Percentiles rank a stretch among this genome's conserved stretches.
Conservation (phyloP, 768 basidiomycete species). For the Suillus subaureus region DNA sequence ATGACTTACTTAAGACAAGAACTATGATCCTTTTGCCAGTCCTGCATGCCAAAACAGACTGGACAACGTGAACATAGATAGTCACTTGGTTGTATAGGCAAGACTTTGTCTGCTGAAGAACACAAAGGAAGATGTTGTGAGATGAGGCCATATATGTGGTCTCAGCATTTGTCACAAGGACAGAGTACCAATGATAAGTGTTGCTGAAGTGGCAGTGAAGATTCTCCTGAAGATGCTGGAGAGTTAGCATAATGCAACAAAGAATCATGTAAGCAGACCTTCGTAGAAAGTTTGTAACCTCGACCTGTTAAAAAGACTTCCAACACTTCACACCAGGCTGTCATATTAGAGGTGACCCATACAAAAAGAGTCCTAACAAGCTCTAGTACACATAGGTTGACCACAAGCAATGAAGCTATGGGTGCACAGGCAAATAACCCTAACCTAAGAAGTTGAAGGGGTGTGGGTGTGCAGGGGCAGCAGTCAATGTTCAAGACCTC, state of each 20-base stretch:
- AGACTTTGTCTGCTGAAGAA: too few relatives aligned
- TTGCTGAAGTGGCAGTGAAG: not conserved
- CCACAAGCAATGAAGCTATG: not conserved
- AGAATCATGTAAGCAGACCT: not conserved
- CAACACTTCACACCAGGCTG: not conserved
- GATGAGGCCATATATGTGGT: too few relatives aligned
- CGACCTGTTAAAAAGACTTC: not conserved
- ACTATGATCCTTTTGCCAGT: not conserved
- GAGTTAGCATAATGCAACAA: not conserved
- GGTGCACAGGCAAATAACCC: not conserved
- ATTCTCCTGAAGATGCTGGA: not conserved
- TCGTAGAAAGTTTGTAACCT: not conserved
- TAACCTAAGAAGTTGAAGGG: not conserved
- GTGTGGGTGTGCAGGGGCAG: not conserved
- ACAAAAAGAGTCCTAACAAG: conserved; percentile 1
- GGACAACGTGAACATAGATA: not conserved
- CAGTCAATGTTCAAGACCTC: not conserved
- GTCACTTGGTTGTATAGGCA: too few relatives aligned
- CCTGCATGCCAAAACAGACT: not conserved
- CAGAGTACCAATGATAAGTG: too few relatives aligned
- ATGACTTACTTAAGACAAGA: not conserved
- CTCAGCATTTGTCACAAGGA: too few relatives aligned
- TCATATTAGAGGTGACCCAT: not conserved
- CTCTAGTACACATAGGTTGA: not conserved
- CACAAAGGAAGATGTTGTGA: too few relatives aligned